phyloP scores from a whole-genome alignment of 2,329 filamentous ascomycete species.

The Epicoccum sorghinum region DNA sequence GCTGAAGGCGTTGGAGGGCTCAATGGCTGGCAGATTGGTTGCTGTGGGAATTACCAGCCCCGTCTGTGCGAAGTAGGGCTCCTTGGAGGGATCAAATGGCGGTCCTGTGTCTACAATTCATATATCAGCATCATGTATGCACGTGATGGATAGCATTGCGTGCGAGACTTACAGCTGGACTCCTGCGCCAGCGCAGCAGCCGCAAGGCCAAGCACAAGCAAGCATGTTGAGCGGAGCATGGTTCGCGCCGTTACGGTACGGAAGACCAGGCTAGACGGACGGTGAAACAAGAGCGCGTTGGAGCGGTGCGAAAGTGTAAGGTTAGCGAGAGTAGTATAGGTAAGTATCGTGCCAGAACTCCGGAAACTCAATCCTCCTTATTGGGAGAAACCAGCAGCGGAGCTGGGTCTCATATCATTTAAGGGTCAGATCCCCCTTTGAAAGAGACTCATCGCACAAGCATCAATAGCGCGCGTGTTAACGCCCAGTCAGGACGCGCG shows the following conservation, averaged over 20 bases:
- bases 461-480: constrained; percentile 10
- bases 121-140: neutral
- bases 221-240: constrained; percentile 21
- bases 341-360: neutral
- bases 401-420: neutral
- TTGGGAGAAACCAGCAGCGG: neutral
- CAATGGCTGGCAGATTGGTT: constrained; percentile 13
- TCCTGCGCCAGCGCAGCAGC: constrained; percentile 10
- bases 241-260: neutral
- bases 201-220: constrained; percentile 17
- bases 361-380: neutral
- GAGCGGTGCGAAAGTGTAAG: too few relatives aligned
- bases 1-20: constrained; percentile 10
- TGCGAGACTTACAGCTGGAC: neutral
- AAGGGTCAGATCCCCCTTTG: constrained; percentile 1
- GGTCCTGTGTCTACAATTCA: constrained; percentile 23
- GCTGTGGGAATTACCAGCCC: constrained; percentile 20
- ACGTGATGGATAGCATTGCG: neutral
- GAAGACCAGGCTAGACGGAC: neutral
- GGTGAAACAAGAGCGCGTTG: constrained; percentile 8
- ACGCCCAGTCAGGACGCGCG: constrained; percentile 6
- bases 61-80: constrained; percentile 26
- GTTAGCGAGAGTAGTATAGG: constrained; percentile 1
- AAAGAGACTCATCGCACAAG: constrained; percentile 9
- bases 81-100: constrained; percentile 26